These are phyloP conservation scores for Pseudocercospora eumusae DNA, from an alignment of 2,329 filamentous ascomycete genomes.

Conservation along the genomic window DNA sequence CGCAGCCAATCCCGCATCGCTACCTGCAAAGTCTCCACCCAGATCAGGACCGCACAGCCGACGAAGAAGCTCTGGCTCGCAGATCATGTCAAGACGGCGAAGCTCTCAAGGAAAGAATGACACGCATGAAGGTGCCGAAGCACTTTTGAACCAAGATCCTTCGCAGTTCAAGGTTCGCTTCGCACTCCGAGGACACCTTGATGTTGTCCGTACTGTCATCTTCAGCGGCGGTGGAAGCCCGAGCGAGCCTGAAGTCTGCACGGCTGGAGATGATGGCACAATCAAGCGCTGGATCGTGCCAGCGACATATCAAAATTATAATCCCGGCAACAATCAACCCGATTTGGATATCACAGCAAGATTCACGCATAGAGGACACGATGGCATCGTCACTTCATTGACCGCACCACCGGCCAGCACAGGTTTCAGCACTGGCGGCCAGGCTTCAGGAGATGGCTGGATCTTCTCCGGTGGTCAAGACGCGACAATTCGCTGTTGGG, in stretches of 20 bases:
- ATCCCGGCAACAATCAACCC: slow-evolving; percentile 50
- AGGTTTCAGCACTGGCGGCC: slow-evolving; percentile 84
- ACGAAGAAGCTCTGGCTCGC: slow-evolving; percentile 70
- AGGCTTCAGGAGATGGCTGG: slow-evolving; percentile 91
- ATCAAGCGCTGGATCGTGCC: slow-evolving; percentile 98
- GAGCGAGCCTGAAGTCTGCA: slow-evolving; percentile 95
- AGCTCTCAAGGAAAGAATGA: slow-evolving; percentile 62
- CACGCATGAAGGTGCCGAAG: slow-evolving; percentile 49
- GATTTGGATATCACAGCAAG: slow-evolving; percentile 91
- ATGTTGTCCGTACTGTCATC: slow-evolving; percentile 90
- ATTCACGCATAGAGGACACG: slow-evolving; percentile 92
- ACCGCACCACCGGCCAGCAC: slow-evolving; percentile 84
- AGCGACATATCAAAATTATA: slow-evolving; percentile 64
- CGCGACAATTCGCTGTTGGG: slow-evolving; percentile 90
- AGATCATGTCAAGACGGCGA: slow-evolving; percentile 58
- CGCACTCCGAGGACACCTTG: slow-evolving; percentile 85
- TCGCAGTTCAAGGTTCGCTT: slow-evolving; percentile 90
- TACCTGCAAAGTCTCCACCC: slow-evolving; percentile 76
- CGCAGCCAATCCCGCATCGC: slow-evolving; percentile 61
- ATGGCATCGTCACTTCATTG: slow-evolving; percentile 83
- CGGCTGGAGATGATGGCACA: slow-evolving; percentile 89
- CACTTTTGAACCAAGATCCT: slow-evolving; percentile 61
- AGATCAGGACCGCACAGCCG: slow-evolving; percentile 66
- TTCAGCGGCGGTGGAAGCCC: slow-evolving; percentile 96
- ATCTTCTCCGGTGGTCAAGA: slow-evolving; percentile 98